These are phyloP conservation scores for Eutypella sp. DNA, from an alignment of 2,329 filamentous ascomycete species.

Conservation along the genomic window DNA sequence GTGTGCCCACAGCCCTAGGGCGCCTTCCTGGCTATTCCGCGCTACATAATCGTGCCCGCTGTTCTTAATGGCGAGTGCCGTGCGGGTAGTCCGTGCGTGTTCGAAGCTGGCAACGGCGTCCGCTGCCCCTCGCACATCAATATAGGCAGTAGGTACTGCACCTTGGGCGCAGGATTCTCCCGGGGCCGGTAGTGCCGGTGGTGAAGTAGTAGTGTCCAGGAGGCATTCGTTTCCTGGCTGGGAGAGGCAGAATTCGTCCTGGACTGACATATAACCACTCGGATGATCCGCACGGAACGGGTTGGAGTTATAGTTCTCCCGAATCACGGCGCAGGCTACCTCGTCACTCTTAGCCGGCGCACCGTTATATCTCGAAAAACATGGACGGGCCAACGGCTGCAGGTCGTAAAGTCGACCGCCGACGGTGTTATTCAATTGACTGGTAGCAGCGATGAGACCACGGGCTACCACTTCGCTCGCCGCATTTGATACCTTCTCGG, in stretches of 20 bases:
- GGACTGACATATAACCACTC: slow-evolving; percentile 23
- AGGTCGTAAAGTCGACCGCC: slow-evolving; percentile 14
- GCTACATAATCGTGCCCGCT: slow-evolving; percentile 30
- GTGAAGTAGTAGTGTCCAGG: slow-evolving; percentile 18
- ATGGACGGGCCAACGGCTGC: slow-evolving; percentile 22
- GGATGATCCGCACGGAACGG: slow-evolving; percentile 17
- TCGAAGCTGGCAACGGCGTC: slow-evolving; percentile 18
- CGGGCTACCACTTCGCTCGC: no score
- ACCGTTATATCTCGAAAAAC: slow-evolving; percentile 22
- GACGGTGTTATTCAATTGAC: slow-evolving; percentile 18
- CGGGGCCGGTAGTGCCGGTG: slow-evolving; percentile 14
- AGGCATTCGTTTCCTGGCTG: slow-evolving; percentile 22
- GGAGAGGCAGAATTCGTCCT: slow-evolving; percentile 23
- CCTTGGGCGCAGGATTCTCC: slow-evolving; percentile 20
- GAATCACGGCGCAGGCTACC: slow-evolving; percentile 16
- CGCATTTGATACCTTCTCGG: no score
- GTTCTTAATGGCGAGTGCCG: slow-evolving; percentile 27
- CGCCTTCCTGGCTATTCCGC: slow-evolving; percentile 24
- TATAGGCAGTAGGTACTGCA: slow-evolving; percentile 17
- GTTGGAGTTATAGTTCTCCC: slow-evolving; percentile 18
- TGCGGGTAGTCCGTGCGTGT: slow-evolving; percentile 18
- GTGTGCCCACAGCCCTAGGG: slow-evolving; percentile 26
- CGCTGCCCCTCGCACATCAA: slow-evolving; percentile 13
- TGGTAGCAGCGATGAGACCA: no score
- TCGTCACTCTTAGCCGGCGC: slow-evolving; percentile 10